Evolutionary conservation across 2,329 filamentous ascomycete genomes (phyloP).

Genomic region (Penicillium frequentans): DNA sequence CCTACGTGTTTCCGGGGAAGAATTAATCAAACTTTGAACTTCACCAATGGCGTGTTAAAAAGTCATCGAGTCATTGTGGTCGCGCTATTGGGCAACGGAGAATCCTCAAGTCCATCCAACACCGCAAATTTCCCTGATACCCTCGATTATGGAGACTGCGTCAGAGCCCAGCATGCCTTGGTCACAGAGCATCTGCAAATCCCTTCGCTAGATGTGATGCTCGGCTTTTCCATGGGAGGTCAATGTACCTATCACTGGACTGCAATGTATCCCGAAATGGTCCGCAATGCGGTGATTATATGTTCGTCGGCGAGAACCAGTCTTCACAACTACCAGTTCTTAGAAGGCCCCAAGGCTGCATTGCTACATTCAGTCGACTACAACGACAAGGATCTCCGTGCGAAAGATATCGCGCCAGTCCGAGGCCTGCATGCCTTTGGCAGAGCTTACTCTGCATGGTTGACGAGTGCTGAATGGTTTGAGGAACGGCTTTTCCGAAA

Average conservation of each 20-base stretch:
- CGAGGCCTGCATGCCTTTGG: constrained; percentile 48
- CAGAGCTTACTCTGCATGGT: constrained; percentile 49
- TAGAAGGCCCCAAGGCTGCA: constrained; percentile 49
- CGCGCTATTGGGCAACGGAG: constrained; percentile 51
- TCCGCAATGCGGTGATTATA: constrained; percentile 44
- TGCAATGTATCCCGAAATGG: constrained; percentile 45
- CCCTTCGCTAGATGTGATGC: constrained; percentile 39
- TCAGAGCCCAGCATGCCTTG: constrained; percentile 44
- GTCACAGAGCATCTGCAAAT: constrained; percentile 39
- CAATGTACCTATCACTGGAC: constrained; percentile 52
- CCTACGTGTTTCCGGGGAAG: constrained; percentile 58
- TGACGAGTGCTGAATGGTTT: constrained; percentile 50
- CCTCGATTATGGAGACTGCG: constrained; percentile 46
- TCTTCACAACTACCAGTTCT: constrained; percentile 49
- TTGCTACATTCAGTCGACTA: constrained; percentile 46
- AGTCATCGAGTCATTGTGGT: constrained; percentile 48
- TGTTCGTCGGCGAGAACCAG: constrained; percentile 50
- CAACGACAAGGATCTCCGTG: constrained; percentile 28
- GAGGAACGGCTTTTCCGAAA: constrained; percentile 41
- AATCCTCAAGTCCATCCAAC: constrained; percentile 51
- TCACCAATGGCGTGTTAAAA: constrained; percentile 43
- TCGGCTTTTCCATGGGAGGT: constrained; percentile 54
- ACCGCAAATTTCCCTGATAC: constrained; percentile 38
- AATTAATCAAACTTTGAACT: constrained; percentile 52
- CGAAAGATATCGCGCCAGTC: constrained; percentile 27